Evolutionary conservation across 148 eudicot species (phyloP).

Genomic region (Diospyros kaki): DNA sequence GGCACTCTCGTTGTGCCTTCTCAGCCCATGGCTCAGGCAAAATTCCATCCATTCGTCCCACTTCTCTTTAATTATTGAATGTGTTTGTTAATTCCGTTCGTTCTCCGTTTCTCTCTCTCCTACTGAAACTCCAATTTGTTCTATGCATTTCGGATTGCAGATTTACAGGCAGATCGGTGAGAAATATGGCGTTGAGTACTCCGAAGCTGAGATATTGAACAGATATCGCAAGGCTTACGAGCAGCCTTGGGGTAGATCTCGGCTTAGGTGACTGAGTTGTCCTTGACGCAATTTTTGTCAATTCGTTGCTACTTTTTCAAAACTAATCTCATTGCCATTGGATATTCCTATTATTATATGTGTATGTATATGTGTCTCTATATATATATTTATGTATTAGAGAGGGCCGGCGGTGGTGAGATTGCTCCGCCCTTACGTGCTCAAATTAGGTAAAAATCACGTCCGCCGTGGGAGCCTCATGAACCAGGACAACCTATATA

Average conservation of each 20-base stretch:
- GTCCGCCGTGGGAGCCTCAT: too few species aligned
- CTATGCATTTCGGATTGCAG: slow-evolving; percentile 23
- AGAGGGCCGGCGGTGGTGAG: too few species aligned
- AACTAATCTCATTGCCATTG: too few species aligned
- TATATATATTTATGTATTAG: too few species aligned
- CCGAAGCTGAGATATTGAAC: slow-evolving; percentile 68
- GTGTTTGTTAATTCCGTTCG: background rate
- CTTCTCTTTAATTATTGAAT: background rate
- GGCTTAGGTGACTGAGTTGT: slow-evolving; percentile 57
- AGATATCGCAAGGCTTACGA: slow-evolving; percentile 90
- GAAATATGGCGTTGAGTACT: slow-evolving; percentile 82
- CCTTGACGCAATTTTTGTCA: background rate
- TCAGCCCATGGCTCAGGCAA: slow-evolving; percentile 92
- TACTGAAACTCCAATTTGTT: background rate
- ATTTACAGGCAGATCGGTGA: slow-evolving; percentile 86
- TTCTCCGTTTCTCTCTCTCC: background rate
- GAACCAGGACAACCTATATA: too few species aligned
- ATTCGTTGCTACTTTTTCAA: too few species aligned
- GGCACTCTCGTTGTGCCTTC: slow-evolving; percentile 90
- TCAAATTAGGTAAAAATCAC: too few species aligned
- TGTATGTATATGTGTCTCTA: too few species aligned
- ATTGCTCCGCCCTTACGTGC: too few species aligned
- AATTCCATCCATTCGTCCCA: background rate
- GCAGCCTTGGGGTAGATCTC: slow-evolving; percentile 91
- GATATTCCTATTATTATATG: too few species aligned